Conservation (phyloP, 306 rosid genomes). For the Quercus alba region DNA sequence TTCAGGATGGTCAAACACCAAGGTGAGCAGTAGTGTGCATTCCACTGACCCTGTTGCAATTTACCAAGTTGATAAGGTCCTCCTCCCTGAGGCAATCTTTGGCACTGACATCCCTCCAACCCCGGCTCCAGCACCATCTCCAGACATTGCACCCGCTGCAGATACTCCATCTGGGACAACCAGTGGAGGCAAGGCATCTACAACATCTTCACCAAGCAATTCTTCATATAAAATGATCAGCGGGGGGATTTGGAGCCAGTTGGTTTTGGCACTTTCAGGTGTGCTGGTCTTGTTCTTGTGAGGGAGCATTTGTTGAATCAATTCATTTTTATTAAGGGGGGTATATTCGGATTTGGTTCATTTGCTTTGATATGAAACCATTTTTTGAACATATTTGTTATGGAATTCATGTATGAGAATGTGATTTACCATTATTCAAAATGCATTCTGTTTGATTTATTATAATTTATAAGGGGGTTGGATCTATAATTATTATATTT, state of each 20-base stretch:
- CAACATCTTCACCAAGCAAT: conserved; percentile 40
- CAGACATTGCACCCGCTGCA: conserved; percentile 65
- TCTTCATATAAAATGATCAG: conserved; percentile 49
- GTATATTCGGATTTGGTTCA: conserved; percentile 41
- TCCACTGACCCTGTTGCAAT: conserved; percentile 83
- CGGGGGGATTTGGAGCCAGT: conserved; percentile 49
- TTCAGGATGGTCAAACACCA: conserved; percentile 82
- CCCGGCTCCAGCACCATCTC: conserved; percentile 85
- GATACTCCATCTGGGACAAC: conserved; percentile 50
- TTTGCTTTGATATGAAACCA: conserved; percentile 51
- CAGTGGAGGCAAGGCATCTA: conserved; percentile 42
- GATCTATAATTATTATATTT: too few species aligned
- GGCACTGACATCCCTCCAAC: conserved; percentile 82
- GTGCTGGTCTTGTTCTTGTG: conserved; percentile 50
- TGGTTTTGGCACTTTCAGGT: conserved; percentile 57
- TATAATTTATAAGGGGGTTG: too few species aligned
- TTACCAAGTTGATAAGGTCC: conserved; percentile 72
- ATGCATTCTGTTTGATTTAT: neutral
- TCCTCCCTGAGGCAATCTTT: conserved; percentile 85
- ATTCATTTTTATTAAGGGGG: conserved; percentile 43
- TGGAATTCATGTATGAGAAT: conserved; percentile 49
- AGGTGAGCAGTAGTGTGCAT: conserved; percentile 79
- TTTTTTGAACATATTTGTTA: conserved; percentile 63
- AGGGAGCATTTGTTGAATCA: conserved; percentile 25
- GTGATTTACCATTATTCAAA: conserved; percentile 22